phyloP scores from a whole-genome alignment of 306 rosid species.

The Astragalus membranaceus region DNA sequence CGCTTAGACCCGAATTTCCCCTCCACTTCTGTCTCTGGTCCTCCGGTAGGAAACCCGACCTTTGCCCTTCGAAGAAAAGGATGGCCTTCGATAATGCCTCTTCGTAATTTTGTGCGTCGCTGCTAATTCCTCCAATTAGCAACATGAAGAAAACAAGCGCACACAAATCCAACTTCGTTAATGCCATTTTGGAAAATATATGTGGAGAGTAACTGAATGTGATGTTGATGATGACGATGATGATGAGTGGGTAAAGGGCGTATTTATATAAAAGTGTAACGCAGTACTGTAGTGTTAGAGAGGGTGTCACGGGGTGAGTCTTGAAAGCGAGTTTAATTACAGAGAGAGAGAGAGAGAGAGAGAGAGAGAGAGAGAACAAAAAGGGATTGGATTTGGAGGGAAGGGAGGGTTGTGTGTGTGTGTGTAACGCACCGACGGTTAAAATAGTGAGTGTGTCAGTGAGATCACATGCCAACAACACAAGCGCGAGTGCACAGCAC shows the following conservation, averaged over 20 bases:
- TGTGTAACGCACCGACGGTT: conserved; percentile 30
- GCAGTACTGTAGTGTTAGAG: not conserved
- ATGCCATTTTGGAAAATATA: conserved; percentile 10
- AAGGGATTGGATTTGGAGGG: conserved; percentile 17
- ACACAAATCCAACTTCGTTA: not conserved
- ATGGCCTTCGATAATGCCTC: conserved; percentile 81
- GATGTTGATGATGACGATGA: not conserved
- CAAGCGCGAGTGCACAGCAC: not conserved
- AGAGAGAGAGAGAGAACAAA: not conserved
- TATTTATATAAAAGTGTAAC: not conserved
- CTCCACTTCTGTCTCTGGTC: conserved; percentile 70
- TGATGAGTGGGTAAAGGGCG: not conserved
- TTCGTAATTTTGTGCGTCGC: conserved; percentile 37
- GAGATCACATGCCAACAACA: conserved; percentile 31
- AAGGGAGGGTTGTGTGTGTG: not conserved
- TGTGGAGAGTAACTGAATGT: not conserved
- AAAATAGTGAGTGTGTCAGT: conserved; percentile 22
- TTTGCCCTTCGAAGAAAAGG: conserved; percentile 80
- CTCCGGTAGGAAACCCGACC: conserved; percentile 68
- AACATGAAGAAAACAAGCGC: not conserved
- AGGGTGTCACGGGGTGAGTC: conserved; percentile 46
- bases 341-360: not conserved
- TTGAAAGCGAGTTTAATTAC: conserved; percentile 27
- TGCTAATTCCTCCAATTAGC: not conserved
- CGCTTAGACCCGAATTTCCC: conserved; percentile 57